Conservation (phyloP, 2,329 filamentous ascomycete species). For the Penicillium italicum region DNA sequence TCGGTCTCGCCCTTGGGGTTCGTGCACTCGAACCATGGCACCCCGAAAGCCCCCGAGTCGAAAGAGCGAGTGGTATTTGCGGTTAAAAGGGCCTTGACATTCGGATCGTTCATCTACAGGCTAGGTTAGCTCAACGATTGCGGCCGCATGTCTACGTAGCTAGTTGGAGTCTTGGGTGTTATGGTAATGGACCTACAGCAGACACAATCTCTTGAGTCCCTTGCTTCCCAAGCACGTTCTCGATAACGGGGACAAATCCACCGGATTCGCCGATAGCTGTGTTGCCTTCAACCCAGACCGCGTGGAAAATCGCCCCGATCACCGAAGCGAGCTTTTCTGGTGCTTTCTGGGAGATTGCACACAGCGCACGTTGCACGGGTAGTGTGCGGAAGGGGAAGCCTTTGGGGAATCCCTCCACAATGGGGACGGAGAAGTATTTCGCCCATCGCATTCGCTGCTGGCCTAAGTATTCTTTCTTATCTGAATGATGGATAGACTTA, state of each 20-base stretch:
- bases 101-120: constrained; percentile 24
- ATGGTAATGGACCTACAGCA: constrained; percentile 30
- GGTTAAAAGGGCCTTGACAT: constrained; percentile 47
- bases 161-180: background rate
- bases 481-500: constrained; percentile 41
- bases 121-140: background rate
- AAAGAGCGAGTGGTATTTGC: constrained; percentile 53
- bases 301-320: constrained; percentile 48
- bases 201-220: constrained; percentile 43
- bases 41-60: constrained; percentile 57
- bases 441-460: constrained; percentile 55
- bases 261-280: constrained; percentile 45
- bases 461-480: constrained; percentile 58
- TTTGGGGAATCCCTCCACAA: constrained; percentile 43
- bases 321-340: constrained; percentile 42
- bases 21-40: constrained; percentile 59
- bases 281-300: constrained; percentile 52
- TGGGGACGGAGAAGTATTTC: constrained; percentile 53
- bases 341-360: constrained; percentile 44
- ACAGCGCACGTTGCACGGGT: constrained; percentile 51
- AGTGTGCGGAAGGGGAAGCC: constrained; percentile 55
- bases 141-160: background rate
- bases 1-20: constrained; percentile 54
- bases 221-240: constrained; percentile 45
- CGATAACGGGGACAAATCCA: constrained; percentile 45